A percentile compares a stretch with the other conserved stretches of the same genome.
These are phyloP conservation scores for Flaveria floridana DNA, from an alignment of 140 eudicot species.

Conservation along the genomic window DNA sequence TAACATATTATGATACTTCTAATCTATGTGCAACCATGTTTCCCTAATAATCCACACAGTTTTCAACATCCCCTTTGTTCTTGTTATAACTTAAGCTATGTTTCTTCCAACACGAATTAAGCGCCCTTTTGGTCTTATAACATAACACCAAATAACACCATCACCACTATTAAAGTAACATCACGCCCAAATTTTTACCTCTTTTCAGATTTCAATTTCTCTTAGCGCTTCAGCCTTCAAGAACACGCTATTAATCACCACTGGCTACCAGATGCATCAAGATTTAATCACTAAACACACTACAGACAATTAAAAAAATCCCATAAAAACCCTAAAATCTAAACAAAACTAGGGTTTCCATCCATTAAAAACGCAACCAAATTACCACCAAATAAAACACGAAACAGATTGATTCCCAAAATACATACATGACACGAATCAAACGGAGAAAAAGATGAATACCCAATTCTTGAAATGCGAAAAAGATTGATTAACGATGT, in stretches of 20 bases:
- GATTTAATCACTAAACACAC: not conserved
- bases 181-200: not conserved
- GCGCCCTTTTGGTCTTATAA: not conserved
- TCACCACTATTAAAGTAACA: not conserved
- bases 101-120: not conserved
- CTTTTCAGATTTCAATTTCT: not conserved
- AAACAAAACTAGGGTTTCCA: constrained; percentile 20
- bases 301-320: not conserved
- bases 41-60: not conserved
- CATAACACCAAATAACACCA: not conserved
- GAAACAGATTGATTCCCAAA: not conserved
- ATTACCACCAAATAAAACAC: constrained; percentile 17
- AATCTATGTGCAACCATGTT: not conserved
- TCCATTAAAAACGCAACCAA: not conserved
- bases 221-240: too few relatives aligned
- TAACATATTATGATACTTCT: not conserved
- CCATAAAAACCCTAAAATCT: constrained; percentile 24
- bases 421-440: constrained; percentile 6
- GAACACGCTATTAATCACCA: constrained; percentile 4
- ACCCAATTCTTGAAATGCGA: not conserved
- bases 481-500: not conserved
- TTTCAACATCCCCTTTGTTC: not conserved
- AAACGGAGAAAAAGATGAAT: not conserved
- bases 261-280: not conserved
- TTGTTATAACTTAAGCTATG: not conserved